Evolutionary conservation across 495 filamentous ascomycete species (phyloP), one percentile per base, ranked within the genome.

Genomic region (Hypoxylon fragiforme): DNA sequence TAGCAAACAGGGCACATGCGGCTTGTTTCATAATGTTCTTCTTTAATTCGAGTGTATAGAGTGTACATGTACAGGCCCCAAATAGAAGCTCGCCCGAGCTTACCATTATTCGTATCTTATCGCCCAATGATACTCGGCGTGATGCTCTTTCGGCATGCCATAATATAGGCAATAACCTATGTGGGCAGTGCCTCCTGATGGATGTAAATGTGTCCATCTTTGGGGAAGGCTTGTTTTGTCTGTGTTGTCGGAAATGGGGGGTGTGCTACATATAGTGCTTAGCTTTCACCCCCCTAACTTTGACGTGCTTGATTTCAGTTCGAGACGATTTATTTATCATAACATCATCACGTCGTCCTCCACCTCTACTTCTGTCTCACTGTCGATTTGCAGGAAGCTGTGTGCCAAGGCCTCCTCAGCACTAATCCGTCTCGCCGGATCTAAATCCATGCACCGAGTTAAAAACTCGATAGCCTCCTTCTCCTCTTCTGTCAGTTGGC

Each of bases 341-440:
- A 67, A 60, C 64, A 67, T 52, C 61, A 67, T 65, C 3, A 67
- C 64, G 28, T 67, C 61, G 50, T 67, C 64, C 18, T 64, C 60
- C 1, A 44, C n/a, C 6, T 62, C 58, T 0, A 42, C 30, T 1
- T 63, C 53, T 14, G 18, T 19, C 5, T 68, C 68, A 7, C 61
- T 14, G 5, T 68, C 71, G 19, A 76, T 54, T 40, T 55, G 66
- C 38, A 95, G 64, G 67, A 97, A 98, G 11, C 90, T 85, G 71
- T 95, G 88, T 8, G 75, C 58, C 53, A 92, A 60, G 3, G 89
- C 89, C 60, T 88, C 82, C 51, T 76, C 76, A 0, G 89, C 89
- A 35, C 82, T 88, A 31, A 90, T 88, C n/a, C 89, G 70, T 65
- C 76, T 83, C 15, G 64, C 66, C 0, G 89, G 86, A 67, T 92